phyloP scores from a whole-genome alignment of 2,329 filamentous ascomycete species.

The Microdochium paspali region DNA sequence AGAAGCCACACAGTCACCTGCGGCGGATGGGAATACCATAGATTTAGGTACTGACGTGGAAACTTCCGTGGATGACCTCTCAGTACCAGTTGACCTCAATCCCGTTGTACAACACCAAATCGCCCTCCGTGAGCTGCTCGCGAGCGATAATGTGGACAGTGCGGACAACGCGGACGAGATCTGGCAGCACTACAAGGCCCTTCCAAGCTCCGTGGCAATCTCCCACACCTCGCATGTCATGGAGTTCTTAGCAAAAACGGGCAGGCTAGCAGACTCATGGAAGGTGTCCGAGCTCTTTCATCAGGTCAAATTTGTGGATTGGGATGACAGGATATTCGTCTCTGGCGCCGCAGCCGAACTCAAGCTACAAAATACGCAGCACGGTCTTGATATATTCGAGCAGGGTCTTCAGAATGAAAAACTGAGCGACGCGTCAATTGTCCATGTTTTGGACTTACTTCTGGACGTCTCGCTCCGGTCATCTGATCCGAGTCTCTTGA shows the following conservation, averaged over 20 bases:
- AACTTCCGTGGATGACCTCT: not conserved
- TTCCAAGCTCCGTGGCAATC: slow-evolving; percentile 14
- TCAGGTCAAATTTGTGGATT: slow-evolving; percentile 22
- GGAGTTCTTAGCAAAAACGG: slow-evolving; percentile 31
- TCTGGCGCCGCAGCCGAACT: slow-evolving; percentile 32
- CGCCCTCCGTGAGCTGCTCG: slow-evolving; percentile 11
- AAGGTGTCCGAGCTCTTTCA: slow-evolving; percentile 35
- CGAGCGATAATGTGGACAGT: slow-evolving; percentile 3
- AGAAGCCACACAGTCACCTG: too few relatives aligned
- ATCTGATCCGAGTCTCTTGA: slow-evolving; percentile 8
- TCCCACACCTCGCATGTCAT: slow-evolving; percentile 23
- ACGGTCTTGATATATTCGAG: slow-evolving; percentile 30
- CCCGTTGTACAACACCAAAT: slow-evolving; percentile 3
- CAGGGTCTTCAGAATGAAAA: slow-evolving; percentile 19
- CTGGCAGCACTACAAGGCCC: slow-evolving; percentile 31
- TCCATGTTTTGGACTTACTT: slow-evolving; percentile 33
- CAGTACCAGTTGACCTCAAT: not conserved
- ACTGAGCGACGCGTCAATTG: slow-evolving; percentile 16
- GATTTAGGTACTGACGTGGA: too few relatives aligned
- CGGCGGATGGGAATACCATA: too few relatives aligned
- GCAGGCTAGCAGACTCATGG: slow-evolving; percentile 30
- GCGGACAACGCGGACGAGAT: slow-evolving; percentile 22
- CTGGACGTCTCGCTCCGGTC: slow-evolving; percentile 21
- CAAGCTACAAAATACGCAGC: slow-evolving; percentile 23
- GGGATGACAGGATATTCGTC: slow-evolving; percentile 29